A percentile compares a stretch with the other conserved stretches of the same genome.
Evolutionary conservation across 2,329 filamentous ascomycete species (phyloP).

Genomic region (Onygenales sp.): DNA sequence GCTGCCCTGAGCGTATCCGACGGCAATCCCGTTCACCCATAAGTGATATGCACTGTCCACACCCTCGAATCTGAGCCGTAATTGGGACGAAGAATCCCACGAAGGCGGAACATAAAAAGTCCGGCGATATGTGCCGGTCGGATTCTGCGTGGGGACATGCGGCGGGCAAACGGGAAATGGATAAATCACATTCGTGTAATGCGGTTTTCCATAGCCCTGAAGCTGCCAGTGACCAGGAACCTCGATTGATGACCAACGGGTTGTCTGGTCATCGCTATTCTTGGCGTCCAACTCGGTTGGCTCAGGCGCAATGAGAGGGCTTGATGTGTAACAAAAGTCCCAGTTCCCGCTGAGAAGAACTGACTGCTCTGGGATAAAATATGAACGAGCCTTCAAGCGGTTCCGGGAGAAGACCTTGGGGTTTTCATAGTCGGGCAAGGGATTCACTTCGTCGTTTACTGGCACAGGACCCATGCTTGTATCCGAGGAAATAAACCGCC

Average conservation of each 20-base stretch:
- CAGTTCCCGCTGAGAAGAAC: constrained; percentile 45
- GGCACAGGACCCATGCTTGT: too few relatives aligned
- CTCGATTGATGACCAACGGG: constrained; percentile 29
- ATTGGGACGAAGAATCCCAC: constrained; percentile 42
- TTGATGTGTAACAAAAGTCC: constrained; percentile 45
- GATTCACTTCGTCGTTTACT: background rate
- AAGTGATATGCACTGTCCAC: constrained; percentile 64
- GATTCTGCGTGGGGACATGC: constrained; percentile 51
- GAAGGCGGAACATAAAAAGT: constrained; percentile 44
- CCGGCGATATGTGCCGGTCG: constrained; percentile 53
- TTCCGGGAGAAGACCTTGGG: constrained; percentile 45
- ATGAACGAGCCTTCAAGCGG: constrained; percentile 43
- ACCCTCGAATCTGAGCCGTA: constrained; percentile 60
- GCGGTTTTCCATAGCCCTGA: constrained; percentile 56
- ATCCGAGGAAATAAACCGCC: too few relatives aligned
- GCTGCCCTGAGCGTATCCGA: constrained; percentile 61
- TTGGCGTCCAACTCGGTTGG: background rate
- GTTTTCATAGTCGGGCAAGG: constrained; percentile 40
- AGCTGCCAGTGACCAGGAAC: constrained; percentile 64
- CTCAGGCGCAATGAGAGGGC: constrained; percentile 35
- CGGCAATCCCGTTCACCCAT: constrained; percentile 53
- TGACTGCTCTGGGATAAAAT: constrained; percentile 42
- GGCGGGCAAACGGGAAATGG: constrained; percentile 59
- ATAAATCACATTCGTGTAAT: constrained; percentile 60
- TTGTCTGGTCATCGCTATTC: background rate